Conservation (phyloP, 2,329 filamentous ascomycete species). For the Fusarium subtropicale region DNA sequence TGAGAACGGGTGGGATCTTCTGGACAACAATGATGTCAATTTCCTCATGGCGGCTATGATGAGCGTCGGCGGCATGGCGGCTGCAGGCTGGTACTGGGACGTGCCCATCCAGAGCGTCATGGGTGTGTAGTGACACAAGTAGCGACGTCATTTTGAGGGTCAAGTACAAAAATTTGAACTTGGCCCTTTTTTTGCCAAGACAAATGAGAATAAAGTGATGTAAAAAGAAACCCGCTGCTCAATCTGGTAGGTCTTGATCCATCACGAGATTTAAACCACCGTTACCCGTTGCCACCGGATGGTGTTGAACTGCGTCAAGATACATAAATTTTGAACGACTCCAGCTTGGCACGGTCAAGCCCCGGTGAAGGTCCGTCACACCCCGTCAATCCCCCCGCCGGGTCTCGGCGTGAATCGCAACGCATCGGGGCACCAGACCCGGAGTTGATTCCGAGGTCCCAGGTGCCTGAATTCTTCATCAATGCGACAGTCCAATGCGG, state of each 20-base stretch:
- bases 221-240: conserved; percentile 19
- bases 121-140: conserved; percentile 43
- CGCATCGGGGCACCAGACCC: conserved; percentile 21
- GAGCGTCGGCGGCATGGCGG: conserved; percentile 80
- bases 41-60: conserved; percentile 87
- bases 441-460: conserved; percentile 19
- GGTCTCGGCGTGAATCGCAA: conserved; percentile 36
- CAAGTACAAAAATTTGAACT: conserved; percentile 16
- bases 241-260: conserved; percentile 16
- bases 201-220: conserved; percentile 36
- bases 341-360: conserved; percentile 32
- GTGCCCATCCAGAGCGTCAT: conserved; percentile 62
- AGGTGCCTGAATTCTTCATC: conserved; percentile 10
- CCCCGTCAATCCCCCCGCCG: conserved; percentile 30
- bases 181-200: conserved; percentile 31
- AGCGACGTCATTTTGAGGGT: conserved; percentile 44
- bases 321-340: conserved; percentile 1
- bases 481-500: conserved; percentile 32
- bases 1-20: conserved; percentile 75
- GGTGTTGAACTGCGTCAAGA: conserved; percentile 34
- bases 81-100: conserved; percentile 71
- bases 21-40: conserved; percentile 98
- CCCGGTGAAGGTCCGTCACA: conserved; percentile 32
- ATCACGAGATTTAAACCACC: conserved; percentile 34
- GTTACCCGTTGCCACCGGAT: conserved; percentile 37